Percentiles rank a stretch among this genome's conserved stretches.
These are phyloP conservation scores for Ceratopteris richardii DNA, from an alignment of 75 land plant genomes.

Conservation along the genomic window DNA sequence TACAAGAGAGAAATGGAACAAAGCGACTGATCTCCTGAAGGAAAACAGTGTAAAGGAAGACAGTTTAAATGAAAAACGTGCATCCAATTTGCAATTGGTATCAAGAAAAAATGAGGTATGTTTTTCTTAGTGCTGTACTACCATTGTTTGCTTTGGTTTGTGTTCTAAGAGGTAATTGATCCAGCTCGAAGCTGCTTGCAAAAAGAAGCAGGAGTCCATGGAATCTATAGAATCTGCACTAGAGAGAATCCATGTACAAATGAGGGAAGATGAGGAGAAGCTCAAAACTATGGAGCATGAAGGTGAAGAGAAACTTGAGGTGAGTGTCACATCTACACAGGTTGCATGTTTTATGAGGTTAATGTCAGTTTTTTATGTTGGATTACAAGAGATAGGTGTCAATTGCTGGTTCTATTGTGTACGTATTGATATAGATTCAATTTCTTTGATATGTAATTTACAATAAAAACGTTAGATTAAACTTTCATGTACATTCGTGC, in stretches of 20 bases:
- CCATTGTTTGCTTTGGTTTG: neutral
- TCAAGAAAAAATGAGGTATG: conserved; percentile 1
- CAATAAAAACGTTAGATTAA: too few species aligned
- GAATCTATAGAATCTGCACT: neutral
- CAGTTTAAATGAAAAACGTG: neutral
- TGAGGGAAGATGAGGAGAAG: neutral
- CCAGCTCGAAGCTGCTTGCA: conserved; percentile 1
- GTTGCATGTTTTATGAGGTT: too few species aligned
- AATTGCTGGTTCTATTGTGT: too few species aligned
- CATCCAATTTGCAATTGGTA: neutral
- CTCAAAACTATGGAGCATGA: neutral
- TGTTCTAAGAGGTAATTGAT: neutral
- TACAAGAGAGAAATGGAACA: conserved; percentile 2
- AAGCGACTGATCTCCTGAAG: conserved; percentile 2
- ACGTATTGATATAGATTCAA: too few species aligned
- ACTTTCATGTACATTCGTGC: too few species aligned
- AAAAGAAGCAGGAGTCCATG: neutral
- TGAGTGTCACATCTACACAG: neutral
- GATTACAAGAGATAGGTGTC: too few species aligned
- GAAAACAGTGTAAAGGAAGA: conserved; percentile 1
- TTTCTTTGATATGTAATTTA: too few species aligned
- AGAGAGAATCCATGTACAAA: neutral
- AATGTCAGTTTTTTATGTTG: too few species aligned
- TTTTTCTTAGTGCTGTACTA: neutral
- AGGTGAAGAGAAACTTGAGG: conserved; percentile 1